These are phyloP conservation scores for Pichia rugopelliculosa DNA, from an alignment of 805 yeast species.

Conservation along the genomic window DNA sequence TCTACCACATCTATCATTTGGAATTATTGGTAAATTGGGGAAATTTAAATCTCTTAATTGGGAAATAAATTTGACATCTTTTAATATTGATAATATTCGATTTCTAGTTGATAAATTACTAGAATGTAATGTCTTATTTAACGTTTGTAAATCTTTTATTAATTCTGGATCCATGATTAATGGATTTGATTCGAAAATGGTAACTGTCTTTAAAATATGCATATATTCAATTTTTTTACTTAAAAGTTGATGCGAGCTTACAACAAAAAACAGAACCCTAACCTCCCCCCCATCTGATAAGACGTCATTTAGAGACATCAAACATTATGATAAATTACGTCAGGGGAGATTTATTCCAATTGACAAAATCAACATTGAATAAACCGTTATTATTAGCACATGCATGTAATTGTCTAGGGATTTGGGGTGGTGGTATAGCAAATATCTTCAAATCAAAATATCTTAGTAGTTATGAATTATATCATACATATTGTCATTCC, in stretches of 20 bases:
- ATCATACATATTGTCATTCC: conserved; percentile 36
- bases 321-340: conserved; percentile 35
- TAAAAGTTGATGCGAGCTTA: too few species aligned
- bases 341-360: conserved; percentile 49
- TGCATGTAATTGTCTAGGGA: conserved; percentile 71
- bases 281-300: too few species aligned
- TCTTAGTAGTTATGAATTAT: conserved; percentile 49
- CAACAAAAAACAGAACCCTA: too few species aligned
- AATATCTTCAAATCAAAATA: conserved; percentile 43
- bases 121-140: conserved; percentile 9
- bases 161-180: conserved; percentile 16
- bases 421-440: conserved; percentile 87
- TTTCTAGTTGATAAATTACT: conserved; percentile 22
- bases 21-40: conserved; percentile 37
- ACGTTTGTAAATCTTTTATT: conserved; percentile 6
- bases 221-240: too few species aligned
- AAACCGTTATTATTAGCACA: conserved; percentile 53
- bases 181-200: background rate
- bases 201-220: too few species aligned
- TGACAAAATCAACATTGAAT: conserved; percentile 16
- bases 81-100: conserved; percentile 63
- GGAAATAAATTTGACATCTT: conserved; percentile 49
- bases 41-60: conserved; percentile 31
- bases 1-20: conserved; percentile 81
- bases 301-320: too few species aligned